Percentiles rank a stretch among this genome's conserved stretches.
Conservation (phyloP, 139 green algal genomes). For the Chlamydomonas sp. region DNA sequence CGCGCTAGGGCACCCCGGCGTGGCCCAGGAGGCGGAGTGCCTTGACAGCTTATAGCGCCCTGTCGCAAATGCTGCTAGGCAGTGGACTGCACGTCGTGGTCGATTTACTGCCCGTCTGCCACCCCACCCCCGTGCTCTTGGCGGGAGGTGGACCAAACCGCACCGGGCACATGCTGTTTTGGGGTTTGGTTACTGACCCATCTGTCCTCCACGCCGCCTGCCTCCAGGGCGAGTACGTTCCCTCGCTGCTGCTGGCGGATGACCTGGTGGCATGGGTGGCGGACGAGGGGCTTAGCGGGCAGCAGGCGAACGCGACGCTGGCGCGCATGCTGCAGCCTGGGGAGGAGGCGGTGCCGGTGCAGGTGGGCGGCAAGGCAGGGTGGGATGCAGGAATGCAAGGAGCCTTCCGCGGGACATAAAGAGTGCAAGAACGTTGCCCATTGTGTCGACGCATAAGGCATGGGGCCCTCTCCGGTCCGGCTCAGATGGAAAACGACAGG, state of each 20-base stretch:
- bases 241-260: background rate
- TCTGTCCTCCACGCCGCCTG: background rate
- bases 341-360: background rate
- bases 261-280: slow-evolving; percentile 4
- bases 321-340: background rate
- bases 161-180: too few species aligned
- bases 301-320: background rate
- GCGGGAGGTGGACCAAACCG: background rate
- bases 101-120: too few species aligned
- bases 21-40: background rate
- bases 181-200: too few species aligned
- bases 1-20: background rate
- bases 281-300: background rate
- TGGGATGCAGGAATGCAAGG: background rate
- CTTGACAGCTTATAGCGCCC: background rate
- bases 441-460: too few species aligned
- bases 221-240: slow-evolving; percentile 14
- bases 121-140: too few species aligned
- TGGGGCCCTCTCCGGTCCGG: too few species aligned
- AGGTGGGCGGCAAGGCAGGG: background rate
- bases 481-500: too few species aligned
- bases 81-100: background rate
- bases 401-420: background rate
- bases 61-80: background rate
- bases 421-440: background rate